Evolutionary conservation across 2,329 filamentous ascomycete species (phyloP).

Genomic region (Hymenoscyphus scutula): DNA sequence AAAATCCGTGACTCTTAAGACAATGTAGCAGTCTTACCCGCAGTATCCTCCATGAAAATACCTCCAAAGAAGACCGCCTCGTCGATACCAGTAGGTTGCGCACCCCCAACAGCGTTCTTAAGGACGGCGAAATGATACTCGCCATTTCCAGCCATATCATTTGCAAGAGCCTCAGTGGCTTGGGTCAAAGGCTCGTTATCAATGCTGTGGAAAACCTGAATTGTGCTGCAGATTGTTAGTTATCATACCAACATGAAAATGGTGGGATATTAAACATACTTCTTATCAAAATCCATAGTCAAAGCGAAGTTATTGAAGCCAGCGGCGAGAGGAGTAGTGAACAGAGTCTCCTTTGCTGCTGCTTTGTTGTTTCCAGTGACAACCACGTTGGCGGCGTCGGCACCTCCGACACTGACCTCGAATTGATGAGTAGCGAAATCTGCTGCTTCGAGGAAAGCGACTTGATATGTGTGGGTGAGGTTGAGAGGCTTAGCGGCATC

Average conservation of each 20-base stretch:
- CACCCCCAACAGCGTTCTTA: slow-evolving; percentile 52
- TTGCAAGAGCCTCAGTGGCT: slow-evolving; percentile 42
- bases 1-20: background rate
- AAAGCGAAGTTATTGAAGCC: slow-evolving; percentile 60
- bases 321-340: slow-evolving; percentile 47
- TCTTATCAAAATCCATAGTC: slow-evolving; percentile 53
- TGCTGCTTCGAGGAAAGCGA: slow-evolving; percentile 48
- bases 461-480: slow-evolving; percentile 58
- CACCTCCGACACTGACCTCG: slow-evolving; percentile 27
- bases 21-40: slow-evolving; percentile 40
- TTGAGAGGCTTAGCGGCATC: slow-evolving; percentile 52
- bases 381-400: background rate
- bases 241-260: background rate
- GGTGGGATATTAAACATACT: slow-evolving; percentile 41
- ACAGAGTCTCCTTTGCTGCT: slow-evolving; percentile 50
- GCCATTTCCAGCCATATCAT: slow-evolving; percentile 45
- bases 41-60: slow-evolving; percentile 51
- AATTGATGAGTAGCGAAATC: slow-evolving; percentile 50
- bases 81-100: slow-evolving; percentile 43
- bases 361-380: slow-evolving; percentile 46
- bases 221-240: slow-evolving; percentile 41
- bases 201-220: slow-evolving; percentile 55
- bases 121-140: slow-evolving; percentile 60
- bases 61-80: slow-evolving; percentile 52
- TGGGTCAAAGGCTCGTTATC: slow-evolving; percentile 44